Evolutionary conservation across 202 grass and related monocot species (phyloP).

Genomic region (Sporobolus alterniflorus): DNA sequence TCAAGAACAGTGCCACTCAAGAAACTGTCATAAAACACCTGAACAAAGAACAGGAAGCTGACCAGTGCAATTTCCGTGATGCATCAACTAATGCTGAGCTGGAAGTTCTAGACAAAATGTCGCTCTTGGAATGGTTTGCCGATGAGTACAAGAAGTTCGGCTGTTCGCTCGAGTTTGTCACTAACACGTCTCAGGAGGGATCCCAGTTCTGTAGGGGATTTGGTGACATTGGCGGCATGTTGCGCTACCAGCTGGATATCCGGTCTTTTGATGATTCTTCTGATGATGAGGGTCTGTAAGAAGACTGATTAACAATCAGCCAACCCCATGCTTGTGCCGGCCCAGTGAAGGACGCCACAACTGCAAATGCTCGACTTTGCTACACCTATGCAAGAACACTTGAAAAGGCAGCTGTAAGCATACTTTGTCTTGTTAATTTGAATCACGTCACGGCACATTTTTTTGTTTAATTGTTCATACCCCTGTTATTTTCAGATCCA

Average conservation of each 20-base stretch:
- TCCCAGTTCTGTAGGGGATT: slow-evolving; percentile 94
- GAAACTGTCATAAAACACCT: slow-evolving; percentile 75
- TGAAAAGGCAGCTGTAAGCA: slow-evolving; percentile 38
- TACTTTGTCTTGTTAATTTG: not conserved
- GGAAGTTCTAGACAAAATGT: slow-evolving; percentile 81
- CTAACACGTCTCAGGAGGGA: slow-evolving; percentile 91
- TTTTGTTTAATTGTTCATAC: not conserved
- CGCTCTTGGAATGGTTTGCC: slow-evolving; percentile 92
- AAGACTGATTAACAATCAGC: slow-evolving; percentile 88
- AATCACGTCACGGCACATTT: not conserved
- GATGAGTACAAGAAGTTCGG: slow-evolving; percentile 92
- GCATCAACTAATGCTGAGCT: slow-evolving; percentile 60
- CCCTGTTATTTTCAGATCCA: slow-evolving; percentile 32
- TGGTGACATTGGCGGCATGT: slow-evolving; percentile 90
- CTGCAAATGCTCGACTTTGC: slow-evolving; percentile 27
- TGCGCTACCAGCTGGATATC: slow-evolving; percentile 91
- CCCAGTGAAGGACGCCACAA: slow-evolving; percentile 46
- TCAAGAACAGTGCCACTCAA: slow-evolving; percentile 39
- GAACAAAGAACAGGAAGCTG: slow-evolving; percentile 82
- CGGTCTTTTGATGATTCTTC: slow-evolving; percentile 80
- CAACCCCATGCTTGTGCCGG: slow-evolving; percentile 56
- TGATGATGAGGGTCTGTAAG: slow-evolving; percentile 68
- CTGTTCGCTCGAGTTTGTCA: slow-evolving; percentile 85
- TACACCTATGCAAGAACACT: slow-evolving; percentile 20
- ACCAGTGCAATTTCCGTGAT: slow-evolving; percentile 83